A percentile compares a stretch with the other conserved stretches of the same genome.
Conservation (phyloP, 2,329 filamentous ascomycete species). For the Arthrinium puccinioides region DNA sequence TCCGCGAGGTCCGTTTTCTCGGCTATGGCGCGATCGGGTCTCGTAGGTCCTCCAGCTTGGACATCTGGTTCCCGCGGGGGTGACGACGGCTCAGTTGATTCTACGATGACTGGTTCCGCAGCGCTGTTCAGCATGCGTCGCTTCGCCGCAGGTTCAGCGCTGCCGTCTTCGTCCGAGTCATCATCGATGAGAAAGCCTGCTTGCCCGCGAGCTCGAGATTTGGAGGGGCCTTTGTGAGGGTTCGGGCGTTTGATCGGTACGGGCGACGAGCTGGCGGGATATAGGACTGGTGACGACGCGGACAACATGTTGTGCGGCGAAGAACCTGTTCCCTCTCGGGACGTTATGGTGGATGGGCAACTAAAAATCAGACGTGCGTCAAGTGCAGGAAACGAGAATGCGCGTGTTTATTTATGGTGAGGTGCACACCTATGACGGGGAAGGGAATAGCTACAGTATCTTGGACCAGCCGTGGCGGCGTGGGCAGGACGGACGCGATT, state of each 20-base stretch:
- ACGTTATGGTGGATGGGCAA: no score
- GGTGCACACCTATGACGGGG: no score
- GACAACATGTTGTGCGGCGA: conserved; percentile 47
- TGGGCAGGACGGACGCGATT: no score
- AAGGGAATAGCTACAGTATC: no score
- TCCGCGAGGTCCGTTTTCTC: not conserved
- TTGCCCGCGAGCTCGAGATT: conserved; percentile 26
- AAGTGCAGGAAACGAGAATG: no score
- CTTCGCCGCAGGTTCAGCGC: conserved; percentile 31
- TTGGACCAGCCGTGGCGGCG: no score
- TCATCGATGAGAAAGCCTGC: conserved; percentile 38
- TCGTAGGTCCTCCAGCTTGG: not conserved
- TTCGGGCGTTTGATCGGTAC: conserved; percentile 28
- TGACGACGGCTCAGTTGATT: conserved; percentile 16
- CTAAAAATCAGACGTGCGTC: no score
- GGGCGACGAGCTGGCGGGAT: conserved; percentile 43
- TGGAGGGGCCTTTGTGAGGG: conserved; percentile 21
- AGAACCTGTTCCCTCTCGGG: no score
- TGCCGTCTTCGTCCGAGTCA: conserved; percentile 29
- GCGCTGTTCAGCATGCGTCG: conserved; percentile 32
- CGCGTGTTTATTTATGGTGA: no score
- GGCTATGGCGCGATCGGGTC: not conserved
- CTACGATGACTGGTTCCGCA: conserved; percentile 10
- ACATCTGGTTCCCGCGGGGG: conserved; percentile 9
- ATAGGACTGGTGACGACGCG: conserved; percentile 51